Percentiles rank a stretch among this genome's conserved stretches.
Evolutionary conservation across 306 rosid species (phyloP).

Genomic region (Inga laurina): DNA sequence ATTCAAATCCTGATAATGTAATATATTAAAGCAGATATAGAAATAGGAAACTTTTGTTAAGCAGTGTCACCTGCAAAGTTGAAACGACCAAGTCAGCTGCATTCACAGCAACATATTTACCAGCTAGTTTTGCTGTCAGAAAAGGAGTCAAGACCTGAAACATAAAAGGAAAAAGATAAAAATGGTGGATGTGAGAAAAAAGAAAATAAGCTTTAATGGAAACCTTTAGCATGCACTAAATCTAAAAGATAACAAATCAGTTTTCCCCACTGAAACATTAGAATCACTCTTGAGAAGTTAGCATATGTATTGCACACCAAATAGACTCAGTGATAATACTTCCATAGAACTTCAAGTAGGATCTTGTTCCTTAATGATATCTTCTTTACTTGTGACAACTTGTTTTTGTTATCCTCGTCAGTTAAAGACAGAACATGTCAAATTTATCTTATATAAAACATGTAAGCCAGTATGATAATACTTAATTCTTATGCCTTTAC

Average conservation of each 20-base stretch:
- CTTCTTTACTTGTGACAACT: not conserved
- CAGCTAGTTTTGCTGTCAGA: conserved; percentile 87
- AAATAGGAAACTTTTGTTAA: not conserved
- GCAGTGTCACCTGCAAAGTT: conserved; percentile 61
- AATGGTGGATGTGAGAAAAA: not conserved
- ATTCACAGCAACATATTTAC: conserved; percentile 82
- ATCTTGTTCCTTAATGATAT: conserved; percentile 5
- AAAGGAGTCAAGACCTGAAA: conserved; percentile 88
- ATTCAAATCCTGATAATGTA: not conserved
- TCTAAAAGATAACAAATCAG: not conserved
- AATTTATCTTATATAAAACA: not conserved
- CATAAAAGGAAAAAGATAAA: conserved; percentile 3
- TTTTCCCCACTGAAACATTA: not conserved
- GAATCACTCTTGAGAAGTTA: conserved; percentile 15
- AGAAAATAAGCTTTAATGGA: not conserved
- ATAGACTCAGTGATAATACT: not conserved
- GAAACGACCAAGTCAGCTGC: conserved; percentile 68
- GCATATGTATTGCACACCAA: not conserved
- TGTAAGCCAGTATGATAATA: not conserved
- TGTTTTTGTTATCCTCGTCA: not conserved
- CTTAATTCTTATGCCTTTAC: conserved; percentile 4
- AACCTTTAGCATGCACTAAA: not conserved
- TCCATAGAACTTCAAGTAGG: not conserved
- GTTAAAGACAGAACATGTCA: not conserved
- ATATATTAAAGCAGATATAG: not conserved